phyloP scores from a whole-genome alignment of 1,139 yeast genomes.

The Scheffersomyces insectosa region DNA sequence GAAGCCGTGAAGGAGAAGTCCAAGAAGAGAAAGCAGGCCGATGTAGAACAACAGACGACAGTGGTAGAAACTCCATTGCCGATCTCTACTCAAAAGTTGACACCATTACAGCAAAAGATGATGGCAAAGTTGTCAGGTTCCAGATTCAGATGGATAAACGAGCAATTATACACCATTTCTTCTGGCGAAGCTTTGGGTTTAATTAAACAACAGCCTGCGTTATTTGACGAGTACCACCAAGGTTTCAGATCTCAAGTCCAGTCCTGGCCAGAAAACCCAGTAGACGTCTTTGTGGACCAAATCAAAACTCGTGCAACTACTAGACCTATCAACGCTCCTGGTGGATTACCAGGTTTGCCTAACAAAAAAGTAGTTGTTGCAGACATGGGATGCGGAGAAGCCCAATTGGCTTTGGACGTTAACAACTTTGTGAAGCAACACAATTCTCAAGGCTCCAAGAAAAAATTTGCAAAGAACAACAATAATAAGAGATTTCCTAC shows the following conservation, averaged over 20 bases:
- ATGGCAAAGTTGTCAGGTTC: slow-evolving; percentile 93
- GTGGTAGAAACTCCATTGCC: slow-evolving; percentile 19
- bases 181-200: slow-evolving; percentile 76
- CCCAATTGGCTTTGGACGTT: slow-evolving; percentile 74
- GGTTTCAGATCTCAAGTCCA: slow-evolving; percentile 95
- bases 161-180: slow-evolving; percentile 82
- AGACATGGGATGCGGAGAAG: slow-evolving; percentile 99
- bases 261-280: slow-evolving; percentile 98
- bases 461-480: slow-evolving; percentile 28
- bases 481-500: slow-evolving; percentile 29
- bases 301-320: slow-evolving; percentile 56
- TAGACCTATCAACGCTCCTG: slow-evolving; percentile 86
- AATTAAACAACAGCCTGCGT: slow-evolving; percentile 76
- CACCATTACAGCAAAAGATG: slow-evolving; percentile 95
- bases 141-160: slow-evolving; percentile 96
- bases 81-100: slow-evolving; percentile 47
- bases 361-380: slow-evolving; percentile 70
- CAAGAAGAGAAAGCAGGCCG: background rate
- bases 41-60: background rate
- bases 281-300: slow-evolving; percentile 78
- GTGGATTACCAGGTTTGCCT: slow-evolving; percentile 79
- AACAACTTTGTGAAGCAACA: slow-evolving; percentile 46
- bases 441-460: slow-evolving; percentile 23
- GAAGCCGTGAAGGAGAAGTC: slow-evolving; percentile 7
- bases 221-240: slow-evolving; percentile 91